A percentile compares a stretch with the other conserved stretches of the same genome.
These are phyloP conservation scores for Plasmodium ovale DNA, from an alignment of 169 alveolate species.

Conservation along the genomic window DNA sequence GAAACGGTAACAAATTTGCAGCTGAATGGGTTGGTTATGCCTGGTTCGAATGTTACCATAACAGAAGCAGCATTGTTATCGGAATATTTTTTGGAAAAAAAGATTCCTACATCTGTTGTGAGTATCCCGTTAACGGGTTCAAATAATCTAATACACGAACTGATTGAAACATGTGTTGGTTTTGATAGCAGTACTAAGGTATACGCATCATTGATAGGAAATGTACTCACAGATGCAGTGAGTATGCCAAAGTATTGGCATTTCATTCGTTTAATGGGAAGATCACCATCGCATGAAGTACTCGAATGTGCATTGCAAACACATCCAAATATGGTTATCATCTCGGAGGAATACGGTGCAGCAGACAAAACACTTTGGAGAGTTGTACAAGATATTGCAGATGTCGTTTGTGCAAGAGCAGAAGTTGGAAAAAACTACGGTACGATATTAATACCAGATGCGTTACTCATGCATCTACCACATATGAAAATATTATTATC, in stretches of 20 bases:
- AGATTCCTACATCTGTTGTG: slow-evolving; percentile 91
- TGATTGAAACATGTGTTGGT: slow-evolving; percentile 96
- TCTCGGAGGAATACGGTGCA: slow-evolving; percentile 96
- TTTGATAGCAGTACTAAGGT: slow-evolving; percentile 97
- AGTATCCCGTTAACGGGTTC: slow-evolving; percentile 97
- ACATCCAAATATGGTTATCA: slow-evolving; percentile 96
- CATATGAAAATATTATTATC: slow-evolving; percentile 92
- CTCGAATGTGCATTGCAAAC: slow-evolving; percentile 96
- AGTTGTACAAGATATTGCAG: slow-evolving; percentile 96
- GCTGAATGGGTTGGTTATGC: slow-evolving; percentile 95
- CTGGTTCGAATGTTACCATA: slow-evolving; percentile 97
- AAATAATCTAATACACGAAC: slow-evolving; percentile 91
- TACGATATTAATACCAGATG: slow-evolving; percentile 97
- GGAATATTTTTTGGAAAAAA: slow-evolving; percentile 91
- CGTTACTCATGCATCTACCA: slow-evolving; percentile 95
- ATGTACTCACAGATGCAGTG: slow-evolving; percentile 98
- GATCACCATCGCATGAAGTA: slow-evolving; percentile 96
- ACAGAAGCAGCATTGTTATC: slow-evolving; percentile 94
- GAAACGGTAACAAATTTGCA: slow-evolving; percentile 88
- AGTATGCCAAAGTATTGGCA: slow-evolving; percentile 99
- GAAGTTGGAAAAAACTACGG: slow-evolving; percentile 96
- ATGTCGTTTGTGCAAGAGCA: slow-evolving; percentile 95
- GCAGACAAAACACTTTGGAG: slow-evolving; percentile 95
- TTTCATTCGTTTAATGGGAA: slow-evolving; percentile 97
- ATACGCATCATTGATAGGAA: slow-evolving; percentile 97